Base-by-base conservation (phyloP, 345 rosid genomes). In the Eucalyptus melliodora region DNA sequence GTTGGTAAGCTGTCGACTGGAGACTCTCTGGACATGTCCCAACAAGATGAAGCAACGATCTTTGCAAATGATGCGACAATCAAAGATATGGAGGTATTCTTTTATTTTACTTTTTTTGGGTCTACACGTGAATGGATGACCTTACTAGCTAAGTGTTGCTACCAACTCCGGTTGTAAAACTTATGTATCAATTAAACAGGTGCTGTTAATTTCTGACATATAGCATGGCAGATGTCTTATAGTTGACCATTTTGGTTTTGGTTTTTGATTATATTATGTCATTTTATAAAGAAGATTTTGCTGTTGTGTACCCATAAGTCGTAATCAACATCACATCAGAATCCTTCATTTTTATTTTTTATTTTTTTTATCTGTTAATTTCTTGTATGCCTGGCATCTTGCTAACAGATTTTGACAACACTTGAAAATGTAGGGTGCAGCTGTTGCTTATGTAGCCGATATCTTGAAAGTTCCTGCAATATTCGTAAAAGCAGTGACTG, bases 61-160 rank as follows among this genome's bases (percentile, higher is more conserved):
- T 89, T 88, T 24, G 98, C 99, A 90, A 97, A 97, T 89, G 97
- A 96, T 92, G 99, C 98, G 62, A 90, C 96, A 30, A 88, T 97
- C 88, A 98, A 98, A 93, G 99, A 98, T 90, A 98, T 98, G 99
- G 99, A 98, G 99, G 99, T 98, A 93, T 90, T n/a, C 72, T 44
- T 72, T 87, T 37, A 77, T 50, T 87, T 86, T 24, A 23, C 81
- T 50, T 91, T 91, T 80, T 34, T 3, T 89, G 23, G 0, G 19
- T 26, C 30, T 30, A 6, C 14, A 44, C 14, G 4, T 44, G 30
- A 77, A 77, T 77, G 83, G 83, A 51, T 88, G 40, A 51, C 50
- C 55, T 87, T 56, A 82, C 53, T 40, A 49, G 24, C 45, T 37
- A 37, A 77, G 47, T 37, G 8, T 77, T 10, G 83, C 27, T 77